Evolutionary conservation across 305 asterid genomes (phyloP).

Genomic region (Fraxinus latifolia): DNA sequence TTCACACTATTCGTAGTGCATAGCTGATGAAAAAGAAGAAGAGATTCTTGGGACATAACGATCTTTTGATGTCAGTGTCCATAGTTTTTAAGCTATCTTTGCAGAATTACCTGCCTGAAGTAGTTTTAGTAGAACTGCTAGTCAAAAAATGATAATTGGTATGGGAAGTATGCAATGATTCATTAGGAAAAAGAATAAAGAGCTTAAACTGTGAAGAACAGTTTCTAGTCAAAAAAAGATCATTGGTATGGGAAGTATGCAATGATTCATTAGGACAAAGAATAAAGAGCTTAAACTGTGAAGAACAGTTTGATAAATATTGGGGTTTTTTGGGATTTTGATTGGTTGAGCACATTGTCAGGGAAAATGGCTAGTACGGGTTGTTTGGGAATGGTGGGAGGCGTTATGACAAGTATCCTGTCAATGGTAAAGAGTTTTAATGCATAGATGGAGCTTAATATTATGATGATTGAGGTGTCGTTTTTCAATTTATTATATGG

Average conservation of each 20-base stretch:
- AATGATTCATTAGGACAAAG: neutral
- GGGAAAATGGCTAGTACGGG: neutral
- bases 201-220: neutral
- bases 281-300: neutral
- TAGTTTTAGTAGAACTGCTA: neutral
- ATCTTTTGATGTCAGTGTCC: neutral
- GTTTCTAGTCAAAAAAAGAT: neutral
- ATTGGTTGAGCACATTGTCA: neutral
- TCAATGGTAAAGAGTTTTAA: neutral
- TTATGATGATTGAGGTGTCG: neutral
- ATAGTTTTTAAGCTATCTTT: neutral
- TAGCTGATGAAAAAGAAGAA: neutral
- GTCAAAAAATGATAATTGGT: neutral
- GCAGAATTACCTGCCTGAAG: neutral
- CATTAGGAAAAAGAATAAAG: neutral
- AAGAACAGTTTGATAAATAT: neutral
- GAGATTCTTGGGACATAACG: neutral
- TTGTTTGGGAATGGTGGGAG: neutral
- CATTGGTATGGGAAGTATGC: neutral
- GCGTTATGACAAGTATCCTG: neutral
- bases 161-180: neutral
- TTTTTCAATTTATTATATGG: neutral
- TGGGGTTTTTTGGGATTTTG: neutral
- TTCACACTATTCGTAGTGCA: neutral
- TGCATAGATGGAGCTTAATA: neutral